Conservation (phyloP, 2,329 filamentous ascomycete genomes). For the Trichoderma brevicompactum region DNA sequence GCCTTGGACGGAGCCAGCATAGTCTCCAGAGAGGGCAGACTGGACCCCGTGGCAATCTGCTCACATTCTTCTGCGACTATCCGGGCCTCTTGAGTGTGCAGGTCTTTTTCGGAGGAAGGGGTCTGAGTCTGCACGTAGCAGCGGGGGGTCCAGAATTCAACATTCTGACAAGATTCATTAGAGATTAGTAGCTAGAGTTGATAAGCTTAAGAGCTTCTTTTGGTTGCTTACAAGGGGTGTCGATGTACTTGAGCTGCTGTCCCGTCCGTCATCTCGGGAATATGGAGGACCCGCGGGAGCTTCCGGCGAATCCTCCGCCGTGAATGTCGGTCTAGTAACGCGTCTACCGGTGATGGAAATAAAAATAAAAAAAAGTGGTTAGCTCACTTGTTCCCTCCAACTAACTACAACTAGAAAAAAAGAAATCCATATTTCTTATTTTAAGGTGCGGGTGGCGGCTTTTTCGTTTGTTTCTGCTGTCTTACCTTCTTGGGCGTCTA, state of each 20-base stretch:
- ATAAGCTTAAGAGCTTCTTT: neutral
- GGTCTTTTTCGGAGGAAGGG: neutral
- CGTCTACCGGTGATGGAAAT: neutral
- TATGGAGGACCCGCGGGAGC: neutral
- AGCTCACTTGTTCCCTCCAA: neutral
- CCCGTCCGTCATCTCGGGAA: neutral
- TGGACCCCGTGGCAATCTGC: neutral
- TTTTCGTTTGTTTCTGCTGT: neutral
- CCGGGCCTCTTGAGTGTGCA: neutral
- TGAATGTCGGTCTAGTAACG: neutral
- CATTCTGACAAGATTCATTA: neutral
- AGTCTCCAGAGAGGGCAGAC: neutral
- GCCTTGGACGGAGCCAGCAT: conserved; percentile 1
- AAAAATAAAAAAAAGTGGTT: neutral
- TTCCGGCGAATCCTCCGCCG: neutral
- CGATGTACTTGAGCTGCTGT: neutral
- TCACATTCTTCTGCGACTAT: neutral
- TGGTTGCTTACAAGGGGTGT: neutral
- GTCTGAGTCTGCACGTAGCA: neutral
- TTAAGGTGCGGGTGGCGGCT: neutral
- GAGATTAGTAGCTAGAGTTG: neutral
- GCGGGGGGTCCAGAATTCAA: neutral
- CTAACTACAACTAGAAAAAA: neutral
- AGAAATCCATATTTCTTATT: neutral
- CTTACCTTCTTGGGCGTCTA: conserved; percentile 5